Conservation (phyloP, 768 basidiomycete species). For the Termitomyces heimii region DNA sequence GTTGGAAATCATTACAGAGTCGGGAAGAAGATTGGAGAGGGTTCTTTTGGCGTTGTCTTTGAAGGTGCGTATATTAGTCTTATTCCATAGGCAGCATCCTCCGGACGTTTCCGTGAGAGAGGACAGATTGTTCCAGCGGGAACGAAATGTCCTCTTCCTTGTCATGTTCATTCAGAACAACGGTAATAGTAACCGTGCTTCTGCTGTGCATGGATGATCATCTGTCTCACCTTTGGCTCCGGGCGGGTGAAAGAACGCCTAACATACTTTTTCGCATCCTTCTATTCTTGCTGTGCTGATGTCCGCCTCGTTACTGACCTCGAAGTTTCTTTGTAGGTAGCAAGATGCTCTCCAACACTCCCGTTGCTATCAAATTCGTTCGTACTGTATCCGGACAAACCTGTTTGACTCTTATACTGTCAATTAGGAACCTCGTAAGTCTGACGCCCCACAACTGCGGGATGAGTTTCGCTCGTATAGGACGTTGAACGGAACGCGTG, state of each 20-base stretch:
- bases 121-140: conserved; percentile 4
- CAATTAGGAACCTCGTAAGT: conserved; percentile 85
- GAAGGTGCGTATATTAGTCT: conserved; percentile 54
- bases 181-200: neutral
- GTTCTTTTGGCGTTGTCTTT: conserved; percentile 97
- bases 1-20: conserved; percentile 82
- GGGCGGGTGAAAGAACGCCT: neutral
- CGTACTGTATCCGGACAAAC: conserved; percentile 23
- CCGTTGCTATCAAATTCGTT: conserved; percentile 97
- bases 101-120: neutral
- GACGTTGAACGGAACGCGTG: conserved; percentile 86
- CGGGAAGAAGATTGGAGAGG: conserved; percentile 99
- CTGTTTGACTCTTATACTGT: conserved; percentile 6
- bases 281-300: neutral
- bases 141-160: neutral
- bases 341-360: conserved; percentile 78
- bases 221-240: neutral
- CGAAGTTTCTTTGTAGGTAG: conserved; percentile 44
- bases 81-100: neutral
- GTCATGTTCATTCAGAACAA: neutral
- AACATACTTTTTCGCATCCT: neutral
- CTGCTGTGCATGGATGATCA: neutral
- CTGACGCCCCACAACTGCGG: conserved; percentile 94
- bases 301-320: conserved; percentile 2
- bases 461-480: conserved; percentile 98